Base-by-base conservation (phyloP, 2,329 filamentous ascomycete species). In the Neopestalotiopsis sp. region DNA sequence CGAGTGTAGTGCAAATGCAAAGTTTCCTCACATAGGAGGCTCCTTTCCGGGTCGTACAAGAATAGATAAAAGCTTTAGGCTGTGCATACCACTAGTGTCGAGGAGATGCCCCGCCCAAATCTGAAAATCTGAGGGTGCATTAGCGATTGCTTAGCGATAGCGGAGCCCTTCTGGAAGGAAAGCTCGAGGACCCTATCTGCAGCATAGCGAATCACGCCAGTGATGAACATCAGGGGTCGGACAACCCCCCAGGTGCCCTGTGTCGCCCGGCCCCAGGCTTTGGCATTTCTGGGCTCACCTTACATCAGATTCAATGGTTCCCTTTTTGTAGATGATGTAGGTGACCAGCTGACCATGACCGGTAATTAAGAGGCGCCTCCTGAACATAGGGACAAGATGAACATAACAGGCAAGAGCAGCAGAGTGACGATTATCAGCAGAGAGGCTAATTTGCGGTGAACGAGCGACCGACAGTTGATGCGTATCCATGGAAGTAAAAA, bases 111-210 rank as follows among this genome's bases (percentile, higher is more conserved):
- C 63, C 63, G 45, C 63, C 45, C 28, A 57, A 65, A 24, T 45
- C 53, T 45, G 53, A 45, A 28, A 45, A 65, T 65, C 40, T 32
- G 17, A 32, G 4, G 17, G 57, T 59, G 57, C 57, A 59, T 59
- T 28, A 30, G n/a, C 30, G 32, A 62, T 62, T 7, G 45, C 28
- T 53, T 34, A 28, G 45, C n/a, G 20, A 56, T 28, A 65, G 63
- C 40, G 63, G 63, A 57, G 45, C 61, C 63, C 30, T 53, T 53
- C 45, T 53, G 45, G 45, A 53, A 53, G 45, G 45, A 17, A 45
- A 53, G 45, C 24, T 24, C 17, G 34, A 65, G 49, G 63, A 65
- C 63, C 63, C 63, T 65, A 57, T 65, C 42, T 56, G 63, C 63
- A 65, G 42, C 45, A 20, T 20, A 32, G 17, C 59, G 59, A 61